These are phyloP conservation scores for Fusarium clavum DNA, from an alignment of 2,329 filamentous ascomycete genomes.

Conservation along the genomic window DNA sequence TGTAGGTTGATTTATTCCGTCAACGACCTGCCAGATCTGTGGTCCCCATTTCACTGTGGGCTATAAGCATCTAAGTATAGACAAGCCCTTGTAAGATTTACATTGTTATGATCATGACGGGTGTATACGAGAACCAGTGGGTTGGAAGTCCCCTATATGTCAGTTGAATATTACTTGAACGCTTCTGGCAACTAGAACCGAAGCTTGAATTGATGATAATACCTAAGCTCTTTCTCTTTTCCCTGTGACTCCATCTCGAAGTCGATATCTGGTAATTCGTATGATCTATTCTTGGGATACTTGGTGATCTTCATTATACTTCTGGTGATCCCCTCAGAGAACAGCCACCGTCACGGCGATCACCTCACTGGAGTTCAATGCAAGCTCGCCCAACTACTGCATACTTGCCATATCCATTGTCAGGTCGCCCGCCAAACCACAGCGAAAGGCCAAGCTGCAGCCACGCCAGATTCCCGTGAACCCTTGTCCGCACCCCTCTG, in stretches of 20 bases:
- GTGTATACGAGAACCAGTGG: conserved; percentile 39
- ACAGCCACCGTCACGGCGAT: neutral
- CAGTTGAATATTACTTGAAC: conserved; percentile 34
- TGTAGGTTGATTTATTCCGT: conserved; percentile 8
- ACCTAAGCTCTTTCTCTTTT: conserved; percentile 4
- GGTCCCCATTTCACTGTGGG: conserved; percentile 3
- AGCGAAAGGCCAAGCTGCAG: conserved; percentile 13
- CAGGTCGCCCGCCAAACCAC: conserved; percentile 10
- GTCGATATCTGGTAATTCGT: neutral
- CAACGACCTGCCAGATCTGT: conserved; percentile 19
- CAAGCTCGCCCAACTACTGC: conserved; percentile 3
- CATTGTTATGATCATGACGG: conserved; percentile 35
- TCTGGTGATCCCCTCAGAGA: conserved; percentile 1
- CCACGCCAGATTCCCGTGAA: conserved; percentile 20
- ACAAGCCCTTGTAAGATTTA: conserved; percentile 28
- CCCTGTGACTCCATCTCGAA: conserved; percentile 6
- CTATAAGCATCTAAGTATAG: conserved; percentile 34
- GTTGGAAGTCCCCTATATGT: conserved; percentile 38
- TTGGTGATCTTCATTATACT: conserved; percentile 13
- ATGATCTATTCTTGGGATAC: neutral
- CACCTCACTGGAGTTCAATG: neutral
- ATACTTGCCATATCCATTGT: neutral
- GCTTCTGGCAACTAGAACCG: conserved; percentile 25
- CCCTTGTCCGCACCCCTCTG: conserved; percentile 22
- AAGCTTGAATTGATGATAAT: conserved; percentile 26